Evolutionary conservation across 805 yeast genomes (phyloP), one percentile per base, ranked within the genome.

Genomic region (Cyberlindnera mississippiensis): DNA sequence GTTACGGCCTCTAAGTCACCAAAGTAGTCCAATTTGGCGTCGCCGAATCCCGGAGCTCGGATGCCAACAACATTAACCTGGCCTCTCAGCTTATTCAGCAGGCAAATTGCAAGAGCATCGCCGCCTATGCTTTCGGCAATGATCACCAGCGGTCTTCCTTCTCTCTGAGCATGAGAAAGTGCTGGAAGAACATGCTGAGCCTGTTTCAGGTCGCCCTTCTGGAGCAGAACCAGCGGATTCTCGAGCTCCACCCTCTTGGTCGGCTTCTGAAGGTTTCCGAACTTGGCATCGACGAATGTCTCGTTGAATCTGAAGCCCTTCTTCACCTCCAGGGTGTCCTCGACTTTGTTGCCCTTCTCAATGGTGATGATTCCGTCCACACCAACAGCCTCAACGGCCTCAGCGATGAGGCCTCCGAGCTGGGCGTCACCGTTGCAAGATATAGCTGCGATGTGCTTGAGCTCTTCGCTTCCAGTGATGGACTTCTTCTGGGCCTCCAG

Each of bases 301-400:
- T 98, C 86, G 72, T 89, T 96, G 63, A 93, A 91, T 71, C 91
- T 82, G 96, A 91, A 88, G 71, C 99, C 99, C 73, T 91, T 97
- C 50, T 90, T 93, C 48, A 91, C 95, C 70, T 90, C 97, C 57
- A 91, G 79, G 67, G 88, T 96, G 65, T 91, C 99, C 66, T 86
- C 96, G 57, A 91, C 73, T 56, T 97, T 93, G 76, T 88, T 90
- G 57, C 98, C 98, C 69, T 88, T 96, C 74, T 84, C 91, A 59
- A 91, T 93, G 55, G 98, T 91, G 66, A 91, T 90, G 50, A 91
- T 98, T 75, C 99, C 99, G 67, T 91, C 98, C 71, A 91, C 89
- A 57, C 99, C 99, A 47, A 91, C 99, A 68, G 90, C 90, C 71
- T 89, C 97, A 95, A 91, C 91, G 52, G 99, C 98, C 41, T 83